Percentiles rank a stretch among this genome's conserved stretches.
phyloP scores from a whole-genome alignment of 768 basidiomycete genomes.

The Lactifluus piperatus region DNA sequence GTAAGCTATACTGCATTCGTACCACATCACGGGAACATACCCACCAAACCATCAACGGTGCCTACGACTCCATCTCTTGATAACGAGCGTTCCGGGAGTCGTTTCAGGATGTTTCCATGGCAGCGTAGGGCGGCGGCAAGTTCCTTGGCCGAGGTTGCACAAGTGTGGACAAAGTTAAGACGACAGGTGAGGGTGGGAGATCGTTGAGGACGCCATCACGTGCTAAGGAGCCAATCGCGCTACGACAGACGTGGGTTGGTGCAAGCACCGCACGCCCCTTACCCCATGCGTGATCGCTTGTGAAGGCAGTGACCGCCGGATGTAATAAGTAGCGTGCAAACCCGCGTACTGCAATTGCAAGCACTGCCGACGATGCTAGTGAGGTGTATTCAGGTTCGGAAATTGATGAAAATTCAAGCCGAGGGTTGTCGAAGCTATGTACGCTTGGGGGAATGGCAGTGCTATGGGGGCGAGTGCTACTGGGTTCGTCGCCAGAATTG shows the following conservation, averaged over 20 bases:
- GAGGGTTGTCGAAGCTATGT: not conserved
- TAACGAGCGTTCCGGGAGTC: not conserved
- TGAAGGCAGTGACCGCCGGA: slow-evolving; percentile 3
- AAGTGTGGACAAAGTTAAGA: slow-evolving; percentile 6
- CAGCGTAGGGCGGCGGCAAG: not conserved
- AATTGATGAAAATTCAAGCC: not conserved
- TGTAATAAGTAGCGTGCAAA: slow-evolving; percentile 8
- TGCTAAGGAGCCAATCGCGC: slow-evolving; percentile 4
- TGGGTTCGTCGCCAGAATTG: not conserved
- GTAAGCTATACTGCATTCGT: not conserved
- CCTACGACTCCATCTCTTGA: not conserved
- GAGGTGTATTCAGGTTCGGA: not conserved
- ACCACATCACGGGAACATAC: not conserved
- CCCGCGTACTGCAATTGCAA: slow-evolving; percentile 12
- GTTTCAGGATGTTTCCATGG: not conserved
- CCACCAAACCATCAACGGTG: not conserved
- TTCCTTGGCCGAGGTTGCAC: not conserved
- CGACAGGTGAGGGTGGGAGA: not conserved
- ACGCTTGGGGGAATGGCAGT: not conserved
- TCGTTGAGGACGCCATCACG: not conserved
- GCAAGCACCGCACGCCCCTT: not conserved
- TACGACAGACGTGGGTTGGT: slow-evolving; percentile 11
- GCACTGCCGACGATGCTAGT: slow-evolving; percentile 7
- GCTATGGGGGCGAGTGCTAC: not conserved
- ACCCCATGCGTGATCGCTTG: not conserved